These are phyloP conservation scores for Leavenworthia alabamica DNA, from an alignment of 345 rosid species.

Conservation along the genomic window DNA sequence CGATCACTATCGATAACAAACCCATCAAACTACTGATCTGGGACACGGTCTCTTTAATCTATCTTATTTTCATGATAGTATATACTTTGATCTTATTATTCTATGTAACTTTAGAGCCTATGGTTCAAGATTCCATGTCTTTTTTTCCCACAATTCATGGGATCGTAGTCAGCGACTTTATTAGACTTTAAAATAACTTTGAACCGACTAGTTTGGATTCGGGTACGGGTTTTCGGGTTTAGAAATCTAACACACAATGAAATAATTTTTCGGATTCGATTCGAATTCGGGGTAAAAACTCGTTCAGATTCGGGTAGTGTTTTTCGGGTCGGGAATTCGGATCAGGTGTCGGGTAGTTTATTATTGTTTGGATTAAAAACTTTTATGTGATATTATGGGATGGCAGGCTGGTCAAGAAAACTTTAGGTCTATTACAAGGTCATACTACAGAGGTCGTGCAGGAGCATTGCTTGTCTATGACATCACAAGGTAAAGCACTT, in stretches of 20 bases:
- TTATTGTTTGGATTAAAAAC: too few species aligned
- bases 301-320: too few species aligned
- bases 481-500: constrained; percentile 63
- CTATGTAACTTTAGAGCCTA: not conserved
- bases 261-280: too few species aligned
- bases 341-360: too few species aligned
- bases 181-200: not conserved
- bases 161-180: not conserved
- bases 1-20: constrained; percentile 82
- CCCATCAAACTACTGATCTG: constrained; percentile 94
- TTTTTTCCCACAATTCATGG: not conserved
- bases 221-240: too few species aligned
- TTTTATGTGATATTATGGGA: not conserved
- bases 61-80: not conserved
- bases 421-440: constrained; percentile 90
- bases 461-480: constrained; percentile 97
- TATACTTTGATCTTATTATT: too few species aligned
- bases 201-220: too few species aligned
- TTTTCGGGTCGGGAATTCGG: too few species aligned
- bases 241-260: too few species aligned
- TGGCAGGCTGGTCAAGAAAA: constrained; percentile 93
- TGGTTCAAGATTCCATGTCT: not conserved
- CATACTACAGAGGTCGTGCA: constrained; percentile 91
- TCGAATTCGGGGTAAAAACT: too few species aligned
- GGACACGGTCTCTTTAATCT: constrained; percentile 63